Conservation (phyloP, 2,329 filamentous ascomycete genomes). For the Fusarium sp. region DNA sequence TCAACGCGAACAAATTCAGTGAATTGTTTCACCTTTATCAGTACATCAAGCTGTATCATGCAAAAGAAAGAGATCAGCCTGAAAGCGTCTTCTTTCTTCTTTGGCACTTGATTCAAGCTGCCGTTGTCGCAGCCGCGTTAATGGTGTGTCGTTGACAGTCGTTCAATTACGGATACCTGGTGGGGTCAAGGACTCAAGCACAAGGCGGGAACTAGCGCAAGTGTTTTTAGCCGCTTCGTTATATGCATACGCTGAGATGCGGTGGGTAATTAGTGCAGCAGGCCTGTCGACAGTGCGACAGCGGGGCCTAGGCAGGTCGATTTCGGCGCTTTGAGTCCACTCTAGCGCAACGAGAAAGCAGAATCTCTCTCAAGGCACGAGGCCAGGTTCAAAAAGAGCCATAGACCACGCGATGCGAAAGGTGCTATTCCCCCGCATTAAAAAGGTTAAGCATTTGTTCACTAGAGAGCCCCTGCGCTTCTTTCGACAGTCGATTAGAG, state of each 20-base stretch:
- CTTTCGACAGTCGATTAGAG: background rate
- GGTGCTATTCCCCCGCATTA: constrained; percentile 22
- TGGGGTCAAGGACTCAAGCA: constrained; percentile 26
- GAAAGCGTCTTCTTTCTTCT: constrained; percentile 1
- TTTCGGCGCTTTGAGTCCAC: constrained; percentile 16
- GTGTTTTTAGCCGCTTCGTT: constrained; percentile 47
- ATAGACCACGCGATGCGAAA: constrained; percentile 21
- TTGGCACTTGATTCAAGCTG: constrained; percentile 15
- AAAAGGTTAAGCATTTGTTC: background rate
- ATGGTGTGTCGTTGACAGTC: constrained; percentile 50
- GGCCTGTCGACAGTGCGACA: constrained; percentile 12
- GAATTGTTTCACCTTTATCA: constrained; percentile 2
- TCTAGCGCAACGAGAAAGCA: constrained; percentile 23
- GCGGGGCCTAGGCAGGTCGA: constrained; percentile 32
- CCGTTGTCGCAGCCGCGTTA: constrained; percentile 42
- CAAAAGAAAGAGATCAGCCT: constrained; percentile 16
- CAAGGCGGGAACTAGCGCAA: constrained; percentile 52
- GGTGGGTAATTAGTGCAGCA: constrained; percentile 12
- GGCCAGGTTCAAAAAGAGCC: constrained; percentile 18
- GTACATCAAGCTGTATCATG: constrained; percentile 7
- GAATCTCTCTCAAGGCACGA: constrained; percentile 25
- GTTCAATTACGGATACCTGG: constrained; percentile 40
- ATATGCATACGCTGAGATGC: constrained; percentile 48
- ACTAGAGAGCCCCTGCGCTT: constrained; percentile 1
- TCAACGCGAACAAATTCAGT: background rate